Base-by-base conservation (phyloP, 2,329 filamentous ascomycete genomes). In the Clonostachys solani region DNA sequence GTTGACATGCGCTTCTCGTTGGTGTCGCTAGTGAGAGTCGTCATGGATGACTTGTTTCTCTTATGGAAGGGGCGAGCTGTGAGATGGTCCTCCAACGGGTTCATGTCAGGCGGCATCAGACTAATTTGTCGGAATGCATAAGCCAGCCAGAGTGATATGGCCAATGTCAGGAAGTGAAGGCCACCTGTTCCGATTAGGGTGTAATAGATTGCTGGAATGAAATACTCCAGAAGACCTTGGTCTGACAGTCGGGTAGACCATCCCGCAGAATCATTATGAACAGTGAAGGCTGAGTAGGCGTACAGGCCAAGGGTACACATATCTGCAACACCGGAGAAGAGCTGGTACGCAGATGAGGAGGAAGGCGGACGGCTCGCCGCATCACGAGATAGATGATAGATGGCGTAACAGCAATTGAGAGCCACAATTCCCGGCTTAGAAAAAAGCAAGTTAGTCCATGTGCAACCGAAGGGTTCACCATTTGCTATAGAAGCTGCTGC, bases 91-190 rank as follows among this genome's bases (percentile, higher is more conserved):
- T 96, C 92, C 13, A 97, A 75, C 2, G 92, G 92, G 62, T 97
- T 97, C 87, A 96, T 90, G 60, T 97, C 92, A 0, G 92, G 92
- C 6, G 92, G 92, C 63, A 96, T 78, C 17, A 77, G 74, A 6
- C 84, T 76, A 57, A 97, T 96, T 60, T 87, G 86, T 38, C 85
- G 81, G 80, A 96, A 97, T 55, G 87, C 80, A 45, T 88, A 63
- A 15, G 83, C 82, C 23, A 97, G 74, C 68, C 87, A 96, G 33
- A 89, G 62, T 6, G 89, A 89, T 35, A 95, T 71, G 16, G 73
- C 65, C 2, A 94, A 66, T 2, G 89, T 89, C 10, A 89, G 52
- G 1, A 87, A 57, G 61, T 96, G 91, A 17, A 95, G 62, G 2
- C 77, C 81, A 12, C 78, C 84, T 9, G 83, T 76, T 8, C 73